phyloP scores from a whole-genome alignment of 1,139 yeast species.

The Meyerozyma guilliermondii region DNA sequence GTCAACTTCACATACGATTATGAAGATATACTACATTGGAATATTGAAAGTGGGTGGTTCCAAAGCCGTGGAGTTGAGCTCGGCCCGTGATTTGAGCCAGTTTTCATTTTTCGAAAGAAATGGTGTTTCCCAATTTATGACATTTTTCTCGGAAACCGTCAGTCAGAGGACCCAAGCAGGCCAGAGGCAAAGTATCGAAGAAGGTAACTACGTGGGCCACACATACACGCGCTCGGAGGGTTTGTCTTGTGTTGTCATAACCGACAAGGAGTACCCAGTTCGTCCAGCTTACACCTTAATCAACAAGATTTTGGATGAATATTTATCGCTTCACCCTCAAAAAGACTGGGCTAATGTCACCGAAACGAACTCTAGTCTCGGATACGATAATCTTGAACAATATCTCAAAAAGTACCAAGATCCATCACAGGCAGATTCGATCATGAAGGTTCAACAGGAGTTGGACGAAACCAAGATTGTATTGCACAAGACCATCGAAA shows the following conservation, averaged over 20 bases:
- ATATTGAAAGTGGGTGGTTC: conserved; percentile 61
- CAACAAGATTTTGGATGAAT: conserved; percentile 89
- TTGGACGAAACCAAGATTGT: conserved; percentile 96
- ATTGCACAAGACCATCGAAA: conserved; percentile 90
- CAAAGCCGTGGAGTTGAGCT: conserved; percentile 70
- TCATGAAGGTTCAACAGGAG: conserved; percentile 96
- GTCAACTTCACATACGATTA: conserved; percentile 16
- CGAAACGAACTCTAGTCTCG: conserved; percentile 44
- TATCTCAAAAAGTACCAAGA: conserved; percentile 88
- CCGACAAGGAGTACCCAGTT: conserved; percentile 94
- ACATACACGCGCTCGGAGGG: conserved; percentile 90
- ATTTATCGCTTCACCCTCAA: conserved; percentile 76
- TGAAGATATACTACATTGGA: conserved; percentile 92
- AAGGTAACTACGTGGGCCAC: conserved; percentile 87
- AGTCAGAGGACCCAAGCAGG: conserved; percentile 84
- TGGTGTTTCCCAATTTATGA: conserved; percentile 83
- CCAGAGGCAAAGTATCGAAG: conserved; percentile 92
- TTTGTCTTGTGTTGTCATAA: conserved; percentile 84
- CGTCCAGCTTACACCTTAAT: conserved; percentile 95
- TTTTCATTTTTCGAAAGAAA: conserved; percentile 85
- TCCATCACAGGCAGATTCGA: conserved; percentile 94
- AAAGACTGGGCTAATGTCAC: conserved; percentile 59
- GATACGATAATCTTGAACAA: conserved; percentile 58
- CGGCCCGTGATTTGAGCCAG: conserved; percentile 77
- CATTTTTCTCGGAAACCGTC: conserved; percentile 88